Conservation (phyloP, 2,329 filamentous ascomycete species). For the Metarhizium guizhouense region DNA sequence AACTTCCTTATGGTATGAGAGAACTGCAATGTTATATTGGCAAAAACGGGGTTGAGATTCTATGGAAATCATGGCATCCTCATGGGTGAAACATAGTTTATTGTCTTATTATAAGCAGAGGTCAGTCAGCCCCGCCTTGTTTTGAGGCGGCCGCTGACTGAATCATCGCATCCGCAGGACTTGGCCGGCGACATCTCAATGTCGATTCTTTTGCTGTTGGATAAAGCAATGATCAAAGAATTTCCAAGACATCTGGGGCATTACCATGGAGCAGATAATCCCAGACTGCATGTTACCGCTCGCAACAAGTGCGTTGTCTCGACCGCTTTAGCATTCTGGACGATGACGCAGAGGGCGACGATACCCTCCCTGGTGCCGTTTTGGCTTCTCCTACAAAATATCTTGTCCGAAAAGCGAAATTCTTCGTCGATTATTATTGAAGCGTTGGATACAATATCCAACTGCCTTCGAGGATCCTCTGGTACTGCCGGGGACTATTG, state of each 20-base stretch:
- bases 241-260: too few species aligned
- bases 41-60: background rate
- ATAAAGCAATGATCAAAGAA: background rate
- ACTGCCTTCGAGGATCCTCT: conserved; percentile 10
- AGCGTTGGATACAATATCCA: conserved; percentile 19
- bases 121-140: too few species aligned
- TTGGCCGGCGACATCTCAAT: background rate
- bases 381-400: conserved; percentile 17
- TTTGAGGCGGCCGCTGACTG: too few species aligned
- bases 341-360: conserved; percentile 13
- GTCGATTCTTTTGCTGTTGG: background rate
- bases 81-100: too few species aligned
- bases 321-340: conserved; percentile 22
- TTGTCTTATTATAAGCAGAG: too few species aligned
- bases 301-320: conserved; percentile 9
- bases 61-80: background rate
- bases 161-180: background rate
- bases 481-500: conserved; percentile 13
- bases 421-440: conserved; percentile 13
- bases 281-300: conserved; percentile 7
- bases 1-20: conserved; percentile 35
- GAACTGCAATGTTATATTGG: background rate
- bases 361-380: conserved; percentile 9
- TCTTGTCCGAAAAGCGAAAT: conserved; percentile 10
- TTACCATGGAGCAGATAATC: background rate